Evolutionary conservation across 257 asterid species (phyloP).

Genomic region (Solanum chmielewskii): DNA sequence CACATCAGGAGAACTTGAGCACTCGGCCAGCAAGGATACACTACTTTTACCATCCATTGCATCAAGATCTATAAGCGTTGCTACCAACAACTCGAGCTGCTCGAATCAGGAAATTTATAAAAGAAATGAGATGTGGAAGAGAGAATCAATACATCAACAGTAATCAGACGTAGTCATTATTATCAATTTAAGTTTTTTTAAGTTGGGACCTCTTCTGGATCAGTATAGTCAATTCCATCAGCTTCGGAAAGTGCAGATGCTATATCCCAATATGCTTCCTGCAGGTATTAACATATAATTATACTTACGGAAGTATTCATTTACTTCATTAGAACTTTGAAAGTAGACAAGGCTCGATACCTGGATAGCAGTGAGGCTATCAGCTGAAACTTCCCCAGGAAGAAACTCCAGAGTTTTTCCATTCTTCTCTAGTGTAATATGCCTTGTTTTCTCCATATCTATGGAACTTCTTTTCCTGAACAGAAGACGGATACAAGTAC

Average conservation of each 20-base stretch:
- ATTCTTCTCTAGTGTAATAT: constrained; percentile 70
- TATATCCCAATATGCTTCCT: constrained; percentile 86
- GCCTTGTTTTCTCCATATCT: constrained; percentile 23
- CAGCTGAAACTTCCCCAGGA: constrained; percentile 57
- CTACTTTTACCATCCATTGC: constrained; percentile 98
- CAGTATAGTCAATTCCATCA: constrained; percentile 86
- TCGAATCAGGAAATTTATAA: constrained; percentile 4
- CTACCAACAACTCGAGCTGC: constrained; percentile 80
- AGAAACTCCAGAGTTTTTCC: constrained; percentile 61
- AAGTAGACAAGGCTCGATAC: constrained; percentile 13
- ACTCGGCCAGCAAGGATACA: constrained; percentile 69
- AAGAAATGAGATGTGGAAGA: neutral
- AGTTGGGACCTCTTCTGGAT: constrained; percentile 79
- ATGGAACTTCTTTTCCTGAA: constrained; percentile 32
- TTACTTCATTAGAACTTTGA: neutral
- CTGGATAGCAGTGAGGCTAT: constrained; percentile 70
- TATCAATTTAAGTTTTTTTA: neutral
- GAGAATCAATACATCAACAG: neutral
- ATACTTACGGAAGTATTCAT: neutral
- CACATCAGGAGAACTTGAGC: constrained; percentile 89
- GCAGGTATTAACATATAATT: neutral
- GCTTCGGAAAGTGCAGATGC: constrained; percentile 95
- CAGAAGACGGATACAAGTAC: constrained; percentile 2
- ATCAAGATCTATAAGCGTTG: constrained; percentile 86
- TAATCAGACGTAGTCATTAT: neutral